These are phyloP conservation scores for Flaveria trinervia DNA, from an alignment of 129 eudicot genomes.

Conservation along the genomic window DNA sequence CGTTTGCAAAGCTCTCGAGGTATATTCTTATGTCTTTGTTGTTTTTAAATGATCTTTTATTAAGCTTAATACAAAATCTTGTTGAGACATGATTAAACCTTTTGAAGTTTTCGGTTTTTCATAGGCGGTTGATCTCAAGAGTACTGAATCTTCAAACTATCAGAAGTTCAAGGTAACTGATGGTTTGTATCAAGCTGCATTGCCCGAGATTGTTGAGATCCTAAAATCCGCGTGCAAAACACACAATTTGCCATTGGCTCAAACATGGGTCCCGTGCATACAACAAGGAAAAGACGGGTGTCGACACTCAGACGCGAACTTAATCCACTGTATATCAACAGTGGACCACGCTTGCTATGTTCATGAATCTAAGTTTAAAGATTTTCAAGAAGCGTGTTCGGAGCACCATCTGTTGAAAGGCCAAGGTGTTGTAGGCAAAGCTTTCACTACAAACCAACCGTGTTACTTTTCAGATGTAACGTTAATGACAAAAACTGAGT, in stretches of 20 bases:
- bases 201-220: conserved; percentile 78
- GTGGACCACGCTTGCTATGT: conserved; percentile 75
- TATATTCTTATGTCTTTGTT: conserved; percentile 26
- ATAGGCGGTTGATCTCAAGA: conserved; percentile 79
- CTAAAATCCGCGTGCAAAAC: conserved; percentile 61
- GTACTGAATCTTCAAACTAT: conserved; percentile 48
- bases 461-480: conserved; percentile 66
- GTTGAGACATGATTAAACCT: background rate
- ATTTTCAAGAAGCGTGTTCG: conserved; percentile 84
- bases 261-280: conserved; percentile 85
- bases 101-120: conserved; percentile 24
- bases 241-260: conserved; percentile 84
- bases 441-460: conserved; percentile 76
- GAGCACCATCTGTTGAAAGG: conserved; percentile 87
- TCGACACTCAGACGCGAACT: conserved; percentile 67
- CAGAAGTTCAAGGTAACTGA: conserved; percentile 42
- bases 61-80: background rate
- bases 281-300: conserved; percentile 81
- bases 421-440: conserved; percentile 79
- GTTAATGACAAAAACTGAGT: conserved; percentile 57
- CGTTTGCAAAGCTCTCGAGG: conserved; percentile 91
- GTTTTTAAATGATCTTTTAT: background rate
- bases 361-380: conserved; percentile 45
- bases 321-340: conserved; percentile 63
- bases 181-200: conserved; percentile 61